Base-by-base conservation (phyloP, 352 stramenopile genomes). In the Phytophthora megakarya region DNA sequence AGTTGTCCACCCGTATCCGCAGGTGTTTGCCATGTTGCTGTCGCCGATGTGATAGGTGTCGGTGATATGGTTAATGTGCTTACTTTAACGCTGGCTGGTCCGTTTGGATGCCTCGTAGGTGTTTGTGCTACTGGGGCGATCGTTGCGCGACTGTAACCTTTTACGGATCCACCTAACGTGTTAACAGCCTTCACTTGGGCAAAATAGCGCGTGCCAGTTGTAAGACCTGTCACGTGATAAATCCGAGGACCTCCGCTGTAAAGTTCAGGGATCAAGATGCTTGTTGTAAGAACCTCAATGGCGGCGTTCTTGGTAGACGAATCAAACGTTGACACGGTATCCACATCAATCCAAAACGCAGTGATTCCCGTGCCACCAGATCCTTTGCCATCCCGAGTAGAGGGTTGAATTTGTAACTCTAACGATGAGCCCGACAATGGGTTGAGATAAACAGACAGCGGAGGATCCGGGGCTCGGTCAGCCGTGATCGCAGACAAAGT, bases 171-270 rank as follows among this genome's bases (percentile, higher is more conserved):
- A 32, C 26, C 26, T 32, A 32, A 9, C 26, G 26, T 32, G 26
- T 90, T 95, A 22, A 79, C 80, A 9, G 86, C 70, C 43, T 89
- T 92, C 9, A 96, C 88, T 50, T 95, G 89, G 1, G 95, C 84
- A 65, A 92, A 97, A 65, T 97, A 97, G 8, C 77, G 74, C 12
- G 80, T 79, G 16, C 90, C 90, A 1, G 78, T 90, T 15, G 75
- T 71, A 10, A 97, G 80, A 15, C 76, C 73, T 21, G 73, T 81
- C 42, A 95, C 60, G 48, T 89, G 84, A 67, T 93, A 95, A 26
- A 92, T 63, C 1, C 78, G 78, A 13, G 80, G 80, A 0, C 89
- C 88, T 18, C 50, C 62, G 12, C 18, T 5, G 54, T 90, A 93
- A 12, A 97, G 72, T 28, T 72, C 52, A 0, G 81, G 78, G 21